Conservation (phyloP, 495 filamentous ascomycete species). For the Podospora bellae-mahoneyi region DNA sequence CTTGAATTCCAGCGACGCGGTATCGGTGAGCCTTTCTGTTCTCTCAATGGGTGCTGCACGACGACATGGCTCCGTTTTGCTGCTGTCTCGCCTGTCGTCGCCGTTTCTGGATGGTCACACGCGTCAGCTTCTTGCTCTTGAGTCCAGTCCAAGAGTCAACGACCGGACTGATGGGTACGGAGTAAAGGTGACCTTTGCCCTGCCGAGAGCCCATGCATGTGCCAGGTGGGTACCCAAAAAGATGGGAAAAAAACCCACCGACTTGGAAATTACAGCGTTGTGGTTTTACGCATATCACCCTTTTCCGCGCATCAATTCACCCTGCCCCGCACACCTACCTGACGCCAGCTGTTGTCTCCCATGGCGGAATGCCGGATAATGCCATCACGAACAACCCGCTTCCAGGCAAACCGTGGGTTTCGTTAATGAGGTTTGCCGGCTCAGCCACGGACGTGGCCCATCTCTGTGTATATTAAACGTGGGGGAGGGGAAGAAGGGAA, state of each 20-base stretch:
- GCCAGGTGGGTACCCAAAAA: neutral
- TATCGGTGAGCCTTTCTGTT: constrained; percentile 2
- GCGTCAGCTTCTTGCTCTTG: neutral
- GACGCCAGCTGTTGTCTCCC: constrained; percentile 1
- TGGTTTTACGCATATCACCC: neutral
- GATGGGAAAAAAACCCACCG: constrained; percentile 4
- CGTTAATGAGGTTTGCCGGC: neutral
- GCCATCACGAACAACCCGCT: neutral
- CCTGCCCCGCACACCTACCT: neutral
- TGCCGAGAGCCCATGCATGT: neutral
- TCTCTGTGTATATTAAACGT: neutral
- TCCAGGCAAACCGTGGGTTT: constrained; percentile 1
- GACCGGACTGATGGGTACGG: too few relatives aligned
- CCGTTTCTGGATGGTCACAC: neutral
- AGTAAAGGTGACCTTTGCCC: neutral
- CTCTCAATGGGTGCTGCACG: neutral
- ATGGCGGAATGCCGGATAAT: neutral
- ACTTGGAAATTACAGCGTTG: constrained; percentile 14
- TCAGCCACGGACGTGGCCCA: neutral
- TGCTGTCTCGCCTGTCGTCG: neutral
- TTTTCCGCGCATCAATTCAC: constrained; percentile 1
- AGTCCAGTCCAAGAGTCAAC: constrained; percentile 1
- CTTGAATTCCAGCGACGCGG: neutral
- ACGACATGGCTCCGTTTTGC: neutral
- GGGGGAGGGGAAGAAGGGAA: neutral